phyloP scores from a whole-genome alignment of 371 early-diverging fungal species.

The Capniomyces stellatus region DNA sequence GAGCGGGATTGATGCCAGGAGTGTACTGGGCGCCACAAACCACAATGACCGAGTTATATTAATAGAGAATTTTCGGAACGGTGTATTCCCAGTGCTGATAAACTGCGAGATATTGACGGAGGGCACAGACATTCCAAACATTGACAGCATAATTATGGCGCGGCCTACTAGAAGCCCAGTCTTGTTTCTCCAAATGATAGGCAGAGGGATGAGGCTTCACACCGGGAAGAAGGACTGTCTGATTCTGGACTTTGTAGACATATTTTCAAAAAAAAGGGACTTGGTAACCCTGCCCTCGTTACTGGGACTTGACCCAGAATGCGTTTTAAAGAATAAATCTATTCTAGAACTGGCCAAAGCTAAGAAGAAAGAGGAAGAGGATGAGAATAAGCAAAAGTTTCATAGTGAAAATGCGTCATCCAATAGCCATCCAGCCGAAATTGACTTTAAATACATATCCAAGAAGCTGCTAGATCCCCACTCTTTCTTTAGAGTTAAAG shows the following conservation, averaged over 20 bases:
- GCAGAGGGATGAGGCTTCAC: slow-evolving; percentile 64
- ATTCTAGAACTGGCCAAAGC: slow-evolving; percentile 2
- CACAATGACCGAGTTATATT: slow-evolving; percentile 31
- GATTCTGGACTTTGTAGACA: slow-evolving; percentile 75
- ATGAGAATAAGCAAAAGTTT: slow-evolving; percentile 13
- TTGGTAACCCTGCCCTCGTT: slow-evolving; percentile 45
- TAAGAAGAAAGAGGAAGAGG: neutral
- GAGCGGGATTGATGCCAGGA: slow-evolving; percentile 38
- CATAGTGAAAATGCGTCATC: too few relatives aligned
- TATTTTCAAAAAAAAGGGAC: slow-evolving; percentile 19
- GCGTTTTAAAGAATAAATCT: slow-evolving; percentile 22
- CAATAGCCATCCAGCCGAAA: neutral
- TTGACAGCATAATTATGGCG: slow-evolving; percentile 77
- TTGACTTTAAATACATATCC: neutral
- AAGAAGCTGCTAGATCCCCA: neutral
- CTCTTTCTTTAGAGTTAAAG: neutral
- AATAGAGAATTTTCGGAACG: slow-evolving; percentile 36
- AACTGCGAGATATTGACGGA: slow-evolving; percentile 79
- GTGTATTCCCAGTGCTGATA: slow-evolving; percentile 59
- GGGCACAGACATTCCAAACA: slow-evolving; percentile 74
- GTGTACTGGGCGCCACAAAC: slow-evolving; percentile 40
- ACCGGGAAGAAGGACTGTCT: slow-evolving; percentile 54
- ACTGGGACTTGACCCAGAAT: slow-evolving; percentile 38
- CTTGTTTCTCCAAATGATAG: slow-evolving; percentile 88
- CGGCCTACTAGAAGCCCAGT: slow-evolving; percentile 65